A percentile compares a stretch with the other conserved stretches of the same genome.
Conservation (phyloP, 2,329 filamentous ascomycete species). For the Bipolaris gigantea region DNA sequence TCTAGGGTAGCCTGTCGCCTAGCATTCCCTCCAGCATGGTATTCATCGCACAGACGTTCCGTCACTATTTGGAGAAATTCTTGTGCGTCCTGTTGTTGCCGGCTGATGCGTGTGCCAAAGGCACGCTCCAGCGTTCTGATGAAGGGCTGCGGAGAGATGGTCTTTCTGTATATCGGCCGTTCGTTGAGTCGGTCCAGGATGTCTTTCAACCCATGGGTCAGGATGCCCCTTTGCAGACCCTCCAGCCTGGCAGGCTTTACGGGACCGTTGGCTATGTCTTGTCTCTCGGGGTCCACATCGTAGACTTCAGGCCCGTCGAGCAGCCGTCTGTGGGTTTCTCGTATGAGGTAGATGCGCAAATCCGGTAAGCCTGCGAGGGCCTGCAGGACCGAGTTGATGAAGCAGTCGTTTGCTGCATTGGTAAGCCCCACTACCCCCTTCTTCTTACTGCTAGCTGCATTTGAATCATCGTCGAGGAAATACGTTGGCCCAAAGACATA, state of each 20-base stretch:
- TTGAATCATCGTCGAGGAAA: conserved; percentile 83
- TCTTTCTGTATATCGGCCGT: conserved; percentile 89
- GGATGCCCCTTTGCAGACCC: conserved; percentile 74
- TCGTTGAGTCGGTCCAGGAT: conserved; percentile 93
- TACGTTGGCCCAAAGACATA: conserved; percentile 99
- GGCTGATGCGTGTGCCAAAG: conserved; percentile 86
- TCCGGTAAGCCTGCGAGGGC: conserved; percentile 88
- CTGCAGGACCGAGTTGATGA: conserved; percentile 93
- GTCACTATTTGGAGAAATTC: conserved; percentile 95
- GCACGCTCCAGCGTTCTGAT: conserved; percentile 80
- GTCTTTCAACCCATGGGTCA: conserved; percentile 86
- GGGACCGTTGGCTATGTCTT: conserved; percentile 46
- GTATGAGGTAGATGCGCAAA: conserved; percentile 86
- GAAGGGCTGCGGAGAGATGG: conserved; percentile 84
- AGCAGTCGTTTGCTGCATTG: conserved; percentile 83
- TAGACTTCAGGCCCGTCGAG: conserved; percentile 81
- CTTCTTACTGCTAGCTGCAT: conserved; percentile 65
- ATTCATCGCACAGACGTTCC: conserved; percentile 90
- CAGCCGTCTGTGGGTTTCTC: conserved; percentile 81
- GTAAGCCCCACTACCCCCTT: conserved; percentile 83
- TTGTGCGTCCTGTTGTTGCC: conserved; percentile 96
- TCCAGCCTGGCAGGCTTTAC: conserved; percentile 54
- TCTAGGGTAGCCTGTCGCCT: conserved; percentile 58
- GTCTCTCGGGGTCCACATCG: conserved; percentile 57
- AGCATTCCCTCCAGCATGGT: conserved; percentile 79